phyloP scores from a whole-genome alignment of 306 rosid species.

The Phaseolus lunatus region DNA sequence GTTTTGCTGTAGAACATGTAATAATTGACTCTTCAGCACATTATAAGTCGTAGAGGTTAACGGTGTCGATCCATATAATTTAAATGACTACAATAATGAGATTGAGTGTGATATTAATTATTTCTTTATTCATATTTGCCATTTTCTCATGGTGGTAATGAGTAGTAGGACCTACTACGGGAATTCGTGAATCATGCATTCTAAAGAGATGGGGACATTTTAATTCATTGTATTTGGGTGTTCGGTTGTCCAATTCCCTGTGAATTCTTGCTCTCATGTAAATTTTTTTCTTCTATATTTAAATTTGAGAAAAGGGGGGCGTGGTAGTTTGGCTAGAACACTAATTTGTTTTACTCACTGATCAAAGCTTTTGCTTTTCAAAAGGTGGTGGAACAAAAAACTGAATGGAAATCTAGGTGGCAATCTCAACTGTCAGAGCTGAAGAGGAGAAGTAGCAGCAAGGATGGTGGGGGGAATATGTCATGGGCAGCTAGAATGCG shows the following conservation, averaged over 20 bases:
- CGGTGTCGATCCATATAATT: background rate
- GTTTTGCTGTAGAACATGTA: background rate
- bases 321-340: background rate
- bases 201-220: slow-evolving; percentile 2
- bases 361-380: slow-evolving; percentile 28
- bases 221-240: slow-evolving; percentile 21
- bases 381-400: slow-evolving; percentile 62
- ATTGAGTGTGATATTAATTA: slow-evolving; percentile 9
- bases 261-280: background rate
- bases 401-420: slow-evolving; percentile 71
- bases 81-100: background rate
- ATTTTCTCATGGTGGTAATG: background rate
- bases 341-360: background rate
- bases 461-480: slow-evolving; percentile 51
- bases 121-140: slow-evolving; percentile 24
- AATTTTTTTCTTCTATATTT: background rate
- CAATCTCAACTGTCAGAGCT: slow-evolving; percentile 68
- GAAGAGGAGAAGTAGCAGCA: slow-evolving; percentile 63
- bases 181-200: slow-evolving; percentile 15
- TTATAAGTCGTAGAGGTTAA: slow-evolving; percentile 19
- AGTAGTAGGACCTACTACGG: background rate
- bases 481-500: slow-evolving; percentile 95
- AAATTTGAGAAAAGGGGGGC: background rate
- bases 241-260: background rate
- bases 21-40: slow-evolving; percentile 23